Evolutionary conservation across 352 stramenopile species (phyloP), one percentile per base, ranked within the genome.

Genomic region (Saprolegnia parasitica): DNA sequence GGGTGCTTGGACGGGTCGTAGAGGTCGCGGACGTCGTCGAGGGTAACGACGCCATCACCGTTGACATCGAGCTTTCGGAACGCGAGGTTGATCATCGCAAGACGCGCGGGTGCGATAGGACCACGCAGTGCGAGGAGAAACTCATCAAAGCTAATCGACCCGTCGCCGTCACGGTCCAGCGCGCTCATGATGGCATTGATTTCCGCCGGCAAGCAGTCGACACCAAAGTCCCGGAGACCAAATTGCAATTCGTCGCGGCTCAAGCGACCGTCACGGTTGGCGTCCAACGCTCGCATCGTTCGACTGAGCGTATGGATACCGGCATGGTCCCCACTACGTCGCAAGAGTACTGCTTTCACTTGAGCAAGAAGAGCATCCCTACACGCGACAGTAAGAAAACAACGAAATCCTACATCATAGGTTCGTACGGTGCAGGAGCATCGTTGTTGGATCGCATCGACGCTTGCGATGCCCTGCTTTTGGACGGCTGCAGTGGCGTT

Each of bases 1-100:
- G 87, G 85, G 47, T 96, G 71, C 32, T 88, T 72, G n/a, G 76
- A 77, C 5, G 86, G 85, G 26, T 96, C 78, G 68, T 96, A 97
- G 29, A 81, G 77, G 2, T 83, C 77, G 20, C 79, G 70, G 24
- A 96, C 47, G 52, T 87, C 81, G 39, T 88, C 78, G 52, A 88
- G 66, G 1, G 77, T 77, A 5, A 92, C 75, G 23, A 70, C 65
- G 29, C 81, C 83, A 10, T 47, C 50, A 3, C 71, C 24, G 0
- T 71, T 50, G 29, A 61, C 55, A 61, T 96, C 87, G 68, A 96
- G 77, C 60, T 76, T 71, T 5, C 74, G 54, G 62, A 93, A 96
- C 32, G 77, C 82, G 20, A 72, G 71, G 13, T 72, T 39, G n/a
- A 96, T 75, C 26, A 95, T 62, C 8, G 47, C 50, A 13, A 71